Evolutionary conservation across 257 asterid genomes (phyloP), one percentile per base, ranked within the genome.

Genomic region (Ajuga chamaepitys): DNA sequence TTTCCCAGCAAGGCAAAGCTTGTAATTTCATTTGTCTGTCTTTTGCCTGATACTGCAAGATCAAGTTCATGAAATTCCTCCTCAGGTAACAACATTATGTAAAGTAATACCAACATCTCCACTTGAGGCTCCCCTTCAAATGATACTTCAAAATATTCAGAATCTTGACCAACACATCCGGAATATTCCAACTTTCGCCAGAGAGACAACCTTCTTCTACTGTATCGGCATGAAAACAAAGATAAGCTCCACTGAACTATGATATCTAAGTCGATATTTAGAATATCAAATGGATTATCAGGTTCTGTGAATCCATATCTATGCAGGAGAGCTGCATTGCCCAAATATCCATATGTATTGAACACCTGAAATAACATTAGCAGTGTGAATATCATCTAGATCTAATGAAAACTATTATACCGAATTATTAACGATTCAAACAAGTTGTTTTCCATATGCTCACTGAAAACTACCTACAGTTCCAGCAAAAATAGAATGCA

Each of bases 311-410:
- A 92, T 62, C 96, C 97, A 57, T 85, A 92, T 88, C 98, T 79
- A 71, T 89, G 98, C 68, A 92, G 85, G 77, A 89, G 84, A n/a
- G 97, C 95, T 75, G 98, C 97, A 80, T 85, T 92, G 38, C 98
- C 95, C 67, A 81, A 53, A 28, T 53, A 75, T 58, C 98, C 98
- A 60, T 92, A 92, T 1, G 98, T 89, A 74, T 91, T 91, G 67
- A 88, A 91, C 41, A 91, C 95, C 97, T 89, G 82, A 73, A 74
- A 77, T 45, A 51, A 34, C 57, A 40, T 45, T 18, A 64, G 45
- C 9, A 55, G 16, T 32, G 17, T 9, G 16, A 40, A n/a, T 52
- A 30, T 26, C 53, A 62, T 59, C 41, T 21, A 50, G 38, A 59
- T 10, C 34, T 34, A 40, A 34, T 7, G 62, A 53, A 62, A 17